A percentile compares a stretch with the other conserved stretches of the same genome.
Evolutionary conservation across 2,329 filamentous ascomycete genomes (phyloP).

Genomic region (Penicillium concentricum): DNA sequence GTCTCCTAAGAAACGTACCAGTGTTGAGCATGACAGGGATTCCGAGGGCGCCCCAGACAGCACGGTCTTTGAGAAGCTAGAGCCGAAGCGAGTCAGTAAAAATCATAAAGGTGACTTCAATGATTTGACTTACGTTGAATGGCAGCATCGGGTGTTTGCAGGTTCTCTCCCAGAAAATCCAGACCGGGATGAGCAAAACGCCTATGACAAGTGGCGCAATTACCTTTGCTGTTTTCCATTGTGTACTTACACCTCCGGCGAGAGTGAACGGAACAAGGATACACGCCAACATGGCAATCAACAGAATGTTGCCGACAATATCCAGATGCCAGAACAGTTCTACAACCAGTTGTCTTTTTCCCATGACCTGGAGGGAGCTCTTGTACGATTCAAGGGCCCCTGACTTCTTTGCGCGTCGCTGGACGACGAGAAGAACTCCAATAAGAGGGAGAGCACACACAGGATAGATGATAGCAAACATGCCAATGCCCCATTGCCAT

Average conservation of each 20-base stretch:
- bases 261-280: slow-evolving; percentile 59
- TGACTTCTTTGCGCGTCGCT: slow-evolving; percentile 53
- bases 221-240: slow-evolving; percentile 54
- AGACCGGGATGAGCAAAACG: slow-evolving; percentile 49
- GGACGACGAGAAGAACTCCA: slow-evolving; percentile 51
- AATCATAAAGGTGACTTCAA: neutral
- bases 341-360: slow-evolving; percentile 34
- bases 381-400: slow-evolving; percentile 50
- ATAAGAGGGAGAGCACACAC: slow-evolving; percentile 57
- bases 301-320: slow-evolving; percentile 52
- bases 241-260: slow-evolving; percentile 49
- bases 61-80: slow-evolving; percentile 59
- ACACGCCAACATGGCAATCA: slow-evolving; percentile 53
- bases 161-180: slow-evolving; percentile 55
- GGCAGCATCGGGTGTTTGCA: slow-evolving; percentile 57
- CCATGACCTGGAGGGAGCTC: slow-evolving; percentile 46
- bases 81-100: neutral
- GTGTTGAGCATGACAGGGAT: slow-evolving; percentile 46
- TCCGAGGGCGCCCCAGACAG: slow-evolving; percentile 62
- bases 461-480: slow-evolving; percentile 64
- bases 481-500: slow-evolving; percentile 65
- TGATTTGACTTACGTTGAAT: slow-evolving; percentile 44
- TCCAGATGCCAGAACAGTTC: slow-evolving; percentile 60
- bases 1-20: slow-evolving; percentile 11
- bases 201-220: slow-evolving; percentile 55